Conservation (phyloP, 1,284 basidiomycete genomes). For the Ceratobasidium theobromae region DNA sequence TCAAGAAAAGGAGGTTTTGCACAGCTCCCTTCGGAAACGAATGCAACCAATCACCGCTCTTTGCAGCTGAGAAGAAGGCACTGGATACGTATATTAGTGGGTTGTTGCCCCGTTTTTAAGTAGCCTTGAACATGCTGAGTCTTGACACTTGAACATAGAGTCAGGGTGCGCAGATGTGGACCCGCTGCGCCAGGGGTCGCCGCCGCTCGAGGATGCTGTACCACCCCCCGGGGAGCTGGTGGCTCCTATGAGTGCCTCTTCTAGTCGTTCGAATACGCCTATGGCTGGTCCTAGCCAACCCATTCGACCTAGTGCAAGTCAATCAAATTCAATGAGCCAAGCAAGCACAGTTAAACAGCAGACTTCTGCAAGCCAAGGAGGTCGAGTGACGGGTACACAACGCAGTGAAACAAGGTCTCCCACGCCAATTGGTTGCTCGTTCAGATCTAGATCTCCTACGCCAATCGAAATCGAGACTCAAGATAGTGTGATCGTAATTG, state of each 20-base stretch:
- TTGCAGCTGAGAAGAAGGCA: conserved; percentile 16
- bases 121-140: neutral
- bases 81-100: conserved; percentile 26
- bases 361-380: neutral
- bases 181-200: conserved; percentile 8
- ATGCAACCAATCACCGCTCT: conserved; percentile 3
- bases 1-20: conserved; percentile 1
- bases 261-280: neutral
- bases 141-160: neutral
- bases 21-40: neutral
- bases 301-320: neutral
- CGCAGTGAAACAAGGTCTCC: neutral
- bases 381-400: neutral
- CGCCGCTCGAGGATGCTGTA: neutral
- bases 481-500: neutral
- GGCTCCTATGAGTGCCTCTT: neutral
- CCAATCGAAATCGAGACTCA: neutral
- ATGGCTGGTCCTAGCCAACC: conserved; percentile 13
- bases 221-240: neutral
- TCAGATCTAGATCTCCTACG: neutral
- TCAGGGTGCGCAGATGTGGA: neutral
- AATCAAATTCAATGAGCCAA: neutral
- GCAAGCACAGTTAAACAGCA: neutral
- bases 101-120: neutral
- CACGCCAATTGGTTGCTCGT: neutral